phyloP scores from a whole-genome alignment of 257 asterid genomes.

The Prunella vulgaris region DNA sequence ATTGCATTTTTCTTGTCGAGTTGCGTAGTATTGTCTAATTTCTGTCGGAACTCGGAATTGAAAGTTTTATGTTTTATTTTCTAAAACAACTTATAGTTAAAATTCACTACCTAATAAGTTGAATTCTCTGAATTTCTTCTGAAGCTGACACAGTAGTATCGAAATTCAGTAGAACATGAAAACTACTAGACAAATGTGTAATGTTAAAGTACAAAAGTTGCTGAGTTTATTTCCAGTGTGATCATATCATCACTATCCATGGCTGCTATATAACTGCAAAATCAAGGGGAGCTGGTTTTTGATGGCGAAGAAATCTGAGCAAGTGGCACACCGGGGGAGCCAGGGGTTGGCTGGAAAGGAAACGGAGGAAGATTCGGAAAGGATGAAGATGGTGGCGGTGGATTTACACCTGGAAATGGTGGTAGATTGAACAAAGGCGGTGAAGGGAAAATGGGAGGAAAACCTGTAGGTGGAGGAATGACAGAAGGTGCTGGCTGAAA shows the following conservation, averaged over 20 bases:
- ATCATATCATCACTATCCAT: constrained; percentile 2
- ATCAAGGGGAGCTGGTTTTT: constrained; percentile 38
- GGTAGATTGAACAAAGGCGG: constrained; percentile 38
- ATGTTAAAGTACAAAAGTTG: not conserved
- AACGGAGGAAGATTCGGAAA: constrained; percentile 43
- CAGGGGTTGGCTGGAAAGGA: constrained; percentile 62
- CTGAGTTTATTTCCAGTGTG: constrained; percentile 12
- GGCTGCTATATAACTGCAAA: constrained; percentile 15
- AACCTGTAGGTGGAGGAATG: constrained; percentile 43
- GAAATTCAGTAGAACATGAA: not conserved
- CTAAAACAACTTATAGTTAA: too few relatives aligned
- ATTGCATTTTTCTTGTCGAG: not conserved
- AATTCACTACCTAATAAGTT: not conserved
- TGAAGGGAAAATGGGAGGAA: constrained; percentile 41
- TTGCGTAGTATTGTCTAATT: not conserved
- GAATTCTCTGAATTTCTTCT: not conserved
- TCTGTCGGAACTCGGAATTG: not conserved
- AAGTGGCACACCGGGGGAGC: constrained; percentile 59
- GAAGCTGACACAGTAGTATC: not conserved
- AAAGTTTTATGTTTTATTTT: too few relatives aligned
- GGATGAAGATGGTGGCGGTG: constrained; percentile 36
- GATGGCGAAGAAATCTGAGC: constrained; percentile 31
- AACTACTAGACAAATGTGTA: not conserved
- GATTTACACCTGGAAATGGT: constrained; percentile 52
- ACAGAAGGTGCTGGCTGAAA: constrained; percentile 38